Evolutionary conservation across 345 rosid species (phyloP).

Genomic region (Camelina hispida): DNA sequence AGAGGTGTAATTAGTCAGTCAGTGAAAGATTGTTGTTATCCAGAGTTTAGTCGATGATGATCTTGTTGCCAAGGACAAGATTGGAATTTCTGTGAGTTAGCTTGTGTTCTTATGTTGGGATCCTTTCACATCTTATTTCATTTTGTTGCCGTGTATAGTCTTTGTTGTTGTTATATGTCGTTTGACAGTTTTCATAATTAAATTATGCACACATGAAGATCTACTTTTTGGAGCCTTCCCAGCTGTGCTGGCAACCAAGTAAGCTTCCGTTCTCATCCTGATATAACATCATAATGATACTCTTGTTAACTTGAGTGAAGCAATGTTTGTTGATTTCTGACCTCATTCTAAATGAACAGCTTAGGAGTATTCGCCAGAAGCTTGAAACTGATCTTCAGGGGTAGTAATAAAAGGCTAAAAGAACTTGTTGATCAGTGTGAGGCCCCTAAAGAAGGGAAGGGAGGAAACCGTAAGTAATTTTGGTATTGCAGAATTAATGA

Average conservation of each 20-base stretch:
- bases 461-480: slow-evolving; percentile 73
- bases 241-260: slow-evolving; percentile 98
- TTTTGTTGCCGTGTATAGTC: background rate
- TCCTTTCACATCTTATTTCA: slow-evolving; percentile 12
- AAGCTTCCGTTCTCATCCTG: slow-evolving; percentile 32
- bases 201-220: slow-evolving; percentile 57
- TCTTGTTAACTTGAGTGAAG: background rate
- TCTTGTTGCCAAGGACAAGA: slow-evolving; percentile 84
- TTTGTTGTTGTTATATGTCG: background rate
- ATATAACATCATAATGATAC: background rate
- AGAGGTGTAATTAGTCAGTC: slow-evolving; percentile 92
- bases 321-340: background rate
- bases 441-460: slow-evolving; percentile 75
- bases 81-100: slow-evolving; percentile 85
- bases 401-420: slow-evolving; percentile 62
- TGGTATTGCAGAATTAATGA: slow-evolving; percentile 3
- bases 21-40: slow-evolving; percentile 79
- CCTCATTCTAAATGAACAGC: slow-evolving; percentile 47
- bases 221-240: slow-evolving; percentile 97
- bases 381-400: slow-evolving; percentile 79
- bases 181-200: slow-evolving; percentile 18
- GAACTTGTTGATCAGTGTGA: slow-evolving; percentile 73
- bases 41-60: slow-evolving; percentile 96
- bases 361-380: slow-evolving; percentile 68
- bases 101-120: background rate